These are phyloP conservation scores for Eragrostis nindensis DNA, from an alignment of 176 grass and related monocot genomes.

Conservation along the genomic window DNA sequence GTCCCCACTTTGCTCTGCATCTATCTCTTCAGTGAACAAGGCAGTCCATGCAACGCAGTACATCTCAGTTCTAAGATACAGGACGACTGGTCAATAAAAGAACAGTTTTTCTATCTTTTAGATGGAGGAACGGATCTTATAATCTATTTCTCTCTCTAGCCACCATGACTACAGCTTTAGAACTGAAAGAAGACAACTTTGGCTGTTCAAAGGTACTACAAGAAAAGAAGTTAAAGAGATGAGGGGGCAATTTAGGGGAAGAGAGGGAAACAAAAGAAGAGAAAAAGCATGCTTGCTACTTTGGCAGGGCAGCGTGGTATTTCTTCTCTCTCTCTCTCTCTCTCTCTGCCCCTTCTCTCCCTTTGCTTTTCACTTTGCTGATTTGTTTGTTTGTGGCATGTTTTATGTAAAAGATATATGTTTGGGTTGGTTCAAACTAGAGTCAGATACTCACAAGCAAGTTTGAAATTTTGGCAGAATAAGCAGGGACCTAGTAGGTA, in stretches of 20 bases:
- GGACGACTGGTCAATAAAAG: conserved; percentile 45
- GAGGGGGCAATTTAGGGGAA: conserved; percentile 26
- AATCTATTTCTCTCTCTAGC: background rate
- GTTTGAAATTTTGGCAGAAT: conserved; percentile 6
- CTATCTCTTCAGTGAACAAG: conserved; percentile 43
- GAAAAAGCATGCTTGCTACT: conserved; percentile 46
- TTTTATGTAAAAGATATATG: background rate
- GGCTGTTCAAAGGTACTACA: conserved; percentile 50
- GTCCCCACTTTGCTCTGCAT: conserved; percentile 50
- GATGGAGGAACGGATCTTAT: conserved; percentile 33
- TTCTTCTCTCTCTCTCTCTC: conserved; percentile 17
- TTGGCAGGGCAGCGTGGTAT: conserved; percentile 38
- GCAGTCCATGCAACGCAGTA: conserved; percentile 34
- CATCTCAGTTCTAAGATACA: conserved; percentile 31
- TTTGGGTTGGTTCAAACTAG: background rate
- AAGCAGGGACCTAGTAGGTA: background rate
- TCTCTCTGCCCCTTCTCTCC: background rate
- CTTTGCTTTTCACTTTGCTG: conserved; percentile 23
- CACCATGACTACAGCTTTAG: conserved; percentile 48
- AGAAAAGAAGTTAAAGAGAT: conserved; percentile 70
- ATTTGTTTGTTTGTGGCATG: conserved; percentile 37
- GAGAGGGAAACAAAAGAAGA: conserved; percentile 39
- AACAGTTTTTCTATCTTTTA: conserved; percentile 37
- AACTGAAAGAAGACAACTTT: conserved; percentile 50
- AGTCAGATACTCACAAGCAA: background rate